Base-by-base conservation (phyloP, 2,329 filamentous ascomycete genomes). In the Cryphonectria carpinicola region DNA sequence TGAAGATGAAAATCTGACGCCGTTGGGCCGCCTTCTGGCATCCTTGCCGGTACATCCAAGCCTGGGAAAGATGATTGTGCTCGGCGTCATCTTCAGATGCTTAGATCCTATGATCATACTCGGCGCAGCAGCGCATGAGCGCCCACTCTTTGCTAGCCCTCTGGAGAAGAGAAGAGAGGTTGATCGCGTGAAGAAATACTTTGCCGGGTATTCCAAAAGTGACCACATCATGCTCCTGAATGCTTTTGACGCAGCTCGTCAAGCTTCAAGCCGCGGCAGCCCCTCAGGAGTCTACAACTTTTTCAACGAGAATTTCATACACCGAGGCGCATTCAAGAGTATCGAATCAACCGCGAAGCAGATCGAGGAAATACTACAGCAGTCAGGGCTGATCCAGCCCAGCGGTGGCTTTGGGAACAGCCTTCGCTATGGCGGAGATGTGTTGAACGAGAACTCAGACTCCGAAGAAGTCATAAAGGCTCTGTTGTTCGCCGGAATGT, bases 31-130 rank as follows among this genome's bases (percentile, higher is more conserved):
- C n/a, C 37, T 64, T 8, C 61, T 64, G 39, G 61, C 61, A 28
- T 64, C 61, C 19, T 71, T 84, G 65, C 81, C 83, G 3, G 77
- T 86, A 5, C 79, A 83, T 69, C 85, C 85, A 8, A 73, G 77
- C 4, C 73, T 83, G 49, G 85, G 82, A 41, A 87, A 86, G 71
- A 82, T 87, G 81, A 80, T 87, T 66, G 68, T 86, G 28, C 76
- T 87, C 13, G 85, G 85, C 7, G 76, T 85, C 37, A 81, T 87
- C 62, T 87, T 87, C 77, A 80, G 81, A 52, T 87, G 85, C 73
- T 77, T 87, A 5, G 84, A 86, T 72, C 84, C 85, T 0, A 81
- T 87, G 74, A 73, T 87, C 39, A 80, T 85, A 39, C 73, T 85
- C 6, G 83, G 80, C 10, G 71, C 71, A 25, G 71, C 69, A 41